phyloP scores from a whole-genome alignment of 768 basidiomycete species.

The Hemileccinum impolitum region DNA sequence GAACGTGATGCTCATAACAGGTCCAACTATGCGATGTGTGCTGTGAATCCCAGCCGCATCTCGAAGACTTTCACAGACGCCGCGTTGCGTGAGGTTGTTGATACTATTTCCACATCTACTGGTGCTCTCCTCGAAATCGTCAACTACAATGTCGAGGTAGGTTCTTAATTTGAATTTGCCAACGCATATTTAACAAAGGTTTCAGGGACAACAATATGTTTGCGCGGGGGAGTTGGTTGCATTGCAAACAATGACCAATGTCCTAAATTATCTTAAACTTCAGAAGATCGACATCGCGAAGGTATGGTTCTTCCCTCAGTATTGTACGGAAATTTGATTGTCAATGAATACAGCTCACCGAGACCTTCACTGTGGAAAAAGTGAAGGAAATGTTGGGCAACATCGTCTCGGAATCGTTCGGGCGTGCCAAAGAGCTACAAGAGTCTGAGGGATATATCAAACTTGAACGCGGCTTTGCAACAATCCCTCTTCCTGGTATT shows the following conservation, averaged over 20 bases:
- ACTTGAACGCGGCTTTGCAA: constrained; percentile 95
- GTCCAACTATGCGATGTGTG: constrained; percentile 98
- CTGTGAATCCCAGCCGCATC: constrained; percentile 96
- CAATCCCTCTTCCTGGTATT: constrained; percentile 92
- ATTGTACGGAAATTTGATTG: neutral
- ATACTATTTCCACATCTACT: constrained; percentile 75
- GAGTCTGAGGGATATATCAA: constrained; percentile 84
- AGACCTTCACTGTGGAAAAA: constrained; percentile 84
- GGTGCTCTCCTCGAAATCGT: constrained; percentile 93
- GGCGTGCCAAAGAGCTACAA: constrained; percentile 74
- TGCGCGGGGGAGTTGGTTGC: constrained; percentile 96
- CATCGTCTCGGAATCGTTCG: constrained; percentile 81
- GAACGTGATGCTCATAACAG: constrained; percentile 91
- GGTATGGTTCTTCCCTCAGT: constrained; percentile 37
- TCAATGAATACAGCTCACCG: constrained; percentile 60
- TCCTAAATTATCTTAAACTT: constrained; percentile 92
- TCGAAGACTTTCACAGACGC: constrained; percentile 92
- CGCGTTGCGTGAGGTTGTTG: constrained; percentile 96
- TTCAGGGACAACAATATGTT: constrained; percentile 98
- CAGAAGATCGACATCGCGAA: constrained; percentile 93
- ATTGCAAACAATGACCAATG: constrained; percentile 91
- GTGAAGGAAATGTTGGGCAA: constrained; percentile 95
- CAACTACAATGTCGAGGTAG: constrained; percentile 90
- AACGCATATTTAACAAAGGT: constrained; percentile 4
- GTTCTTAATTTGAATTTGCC: constrained; percentile 10